Evolutionary conservation across 306 rosid genomes (phyloP).

Genomic region (Chamaecrista fasciculata): DNA sequence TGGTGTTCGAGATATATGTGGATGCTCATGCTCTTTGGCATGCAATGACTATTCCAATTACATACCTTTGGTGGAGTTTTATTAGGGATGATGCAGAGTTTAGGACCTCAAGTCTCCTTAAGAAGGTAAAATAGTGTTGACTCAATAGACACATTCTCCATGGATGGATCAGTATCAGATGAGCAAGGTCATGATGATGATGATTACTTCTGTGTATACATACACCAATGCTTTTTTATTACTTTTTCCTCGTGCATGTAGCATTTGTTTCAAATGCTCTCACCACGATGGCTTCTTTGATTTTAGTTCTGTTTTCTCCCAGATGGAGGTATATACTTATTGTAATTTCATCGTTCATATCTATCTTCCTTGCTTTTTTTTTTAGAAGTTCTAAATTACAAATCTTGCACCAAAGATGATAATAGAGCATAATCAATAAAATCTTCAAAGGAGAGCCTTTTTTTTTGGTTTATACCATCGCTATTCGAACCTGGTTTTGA

Average conservation of each 20-base stretch:
- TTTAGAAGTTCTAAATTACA: neutral
- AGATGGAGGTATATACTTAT: constrained; percentile 36
- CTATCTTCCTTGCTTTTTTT: neutral
- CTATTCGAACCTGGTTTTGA: no score
- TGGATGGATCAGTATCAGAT: constrained; percentile 43
- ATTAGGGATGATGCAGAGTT: constrained; percentile 90
- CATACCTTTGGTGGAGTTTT: constrained; percentile 94
- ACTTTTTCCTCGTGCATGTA: constrained; percentile 50
- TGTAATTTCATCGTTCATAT: constrained; percentile 35
- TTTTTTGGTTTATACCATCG: no score
- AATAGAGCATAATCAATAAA: no score
- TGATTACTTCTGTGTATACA: constrained; percentile 42
- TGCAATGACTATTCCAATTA: constrained; percentile 69
- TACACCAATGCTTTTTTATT: constrained; percentile 39
- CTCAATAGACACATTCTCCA: constrained; percentile 8
- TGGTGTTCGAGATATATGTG: constrained; percentile 61
- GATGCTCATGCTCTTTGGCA: constrained; percentile 86
- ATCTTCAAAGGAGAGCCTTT: no score
- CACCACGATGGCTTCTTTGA: constrained; percentile 50
- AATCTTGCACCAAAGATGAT: no score
- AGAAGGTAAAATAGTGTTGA: constrained; percentile 59
- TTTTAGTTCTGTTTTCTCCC: constrained; percentile 47
- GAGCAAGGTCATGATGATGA: constrained; percentile 11
- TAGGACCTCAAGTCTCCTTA: constrained; percentile 56
- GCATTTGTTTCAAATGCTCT: constrained; percentile 51